Base-by-base conservation (phyloP, 2,329 filamentous ascomycete genomes). In the Aspergillus piperis region DNA sequence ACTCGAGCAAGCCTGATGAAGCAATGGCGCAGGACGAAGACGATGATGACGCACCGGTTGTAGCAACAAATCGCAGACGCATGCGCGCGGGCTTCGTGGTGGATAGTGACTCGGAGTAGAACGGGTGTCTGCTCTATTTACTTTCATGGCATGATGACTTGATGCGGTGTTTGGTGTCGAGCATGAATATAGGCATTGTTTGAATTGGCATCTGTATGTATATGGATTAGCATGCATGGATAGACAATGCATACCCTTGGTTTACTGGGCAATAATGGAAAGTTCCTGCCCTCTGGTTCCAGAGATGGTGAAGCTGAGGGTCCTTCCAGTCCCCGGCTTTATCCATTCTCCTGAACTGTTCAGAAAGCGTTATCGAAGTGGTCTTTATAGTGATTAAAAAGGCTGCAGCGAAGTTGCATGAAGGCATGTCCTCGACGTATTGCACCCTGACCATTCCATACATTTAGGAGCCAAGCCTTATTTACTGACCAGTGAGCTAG, bases 101-200 rank as follows among this genome's bases (percentile, higher is more conserved):
- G 60, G 77, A 79, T 13, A 78, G 76, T 60, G 77, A 80, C 57
- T 79, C 77, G 4, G 77, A 80, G 61, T 80, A 70, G 64, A 47
- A 13, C 47, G 50, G 41, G 53, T 58, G 51, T 62, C 62, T 56
- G 41, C 8, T 51, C 42, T 21, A 48, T 39, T 15, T 42, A 25
- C 36, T 44, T 6, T 44, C 17, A 36, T 30, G 27, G 19, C 17
- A 54, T 70, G 54, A 72, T 68, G 70, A 73, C 57, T 52, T 69
- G 57, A 73, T 68, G 70, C 64, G 67, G 69, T 65, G 66, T 71
- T 70, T 61, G 49, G 61, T 44, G 41, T 44, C 41, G 19, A 17
- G 15, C 25, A 50, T 50, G 27, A 27, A 50, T 50, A 15, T 23
- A 23, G 44, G 44, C 41, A 23, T 21, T 52, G 62, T 58, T 64